Base-by-base conservation (phyloP, 805 yeast species). In the Blastobotrys mokoenaii region DNA sequence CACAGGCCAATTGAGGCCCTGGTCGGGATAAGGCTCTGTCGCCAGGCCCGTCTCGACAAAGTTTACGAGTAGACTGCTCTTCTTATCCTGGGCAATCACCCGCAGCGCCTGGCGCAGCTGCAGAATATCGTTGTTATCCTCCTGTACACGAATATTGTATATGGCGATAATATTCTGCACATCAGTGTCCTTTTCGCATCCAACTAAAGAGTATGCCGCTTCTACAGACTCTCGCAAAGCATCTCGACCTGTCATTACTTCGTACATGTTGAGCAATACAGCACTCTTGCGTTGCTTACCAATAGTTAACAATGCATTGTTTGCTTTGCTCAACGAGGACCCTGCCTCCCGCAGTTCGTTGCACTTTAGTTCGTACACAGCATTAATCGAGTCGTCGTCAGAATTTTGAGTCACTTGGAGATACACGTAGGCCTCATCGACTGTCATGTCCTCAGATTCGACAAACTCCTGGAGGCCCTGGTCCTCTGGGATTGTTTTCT, bases 1-100 rank as follows among this genome's bases (percentile, higher is more conserved):
- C 2, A 87, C 85, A 0, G 98, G 98, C 77, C 90, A 80, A 41
- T 76, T 73, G 12, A 75, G 80, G 0, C 78, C 43, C 6, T 37
- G 40, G 3, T 46, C 45, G 8, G 22, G 39, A 2, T 39, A 37
- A 15, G 45, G 44, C 17, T 47, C 48, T 8, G 48, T 44, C 2
- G 42, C 74, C 0, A 88, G 80, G 0, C 95, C 95, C 0, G 78
- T 70, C 34, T 67, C 68, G 29, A 87, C 63, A 54, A 72, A 87
- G 10, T 77, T 70, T 3, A 60, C 57, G 12, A 87, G 71, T 11
- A 81, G 58, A 35, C 72, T 71, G 6, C 88, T 79, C 20, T 76
- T 69, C 49, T 76, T 73, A 3, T 66, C 63, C 5, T 64, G 66
- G 0, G 83, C 87, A 40, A 86, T 68, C 2, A 69, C 62, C 31